Evolutionary conservation across 164 flowering plant species (phyloP), one percentile per base, ranked within the genome.

Genomic region (Tetrastigma voinierianum): DNA sequence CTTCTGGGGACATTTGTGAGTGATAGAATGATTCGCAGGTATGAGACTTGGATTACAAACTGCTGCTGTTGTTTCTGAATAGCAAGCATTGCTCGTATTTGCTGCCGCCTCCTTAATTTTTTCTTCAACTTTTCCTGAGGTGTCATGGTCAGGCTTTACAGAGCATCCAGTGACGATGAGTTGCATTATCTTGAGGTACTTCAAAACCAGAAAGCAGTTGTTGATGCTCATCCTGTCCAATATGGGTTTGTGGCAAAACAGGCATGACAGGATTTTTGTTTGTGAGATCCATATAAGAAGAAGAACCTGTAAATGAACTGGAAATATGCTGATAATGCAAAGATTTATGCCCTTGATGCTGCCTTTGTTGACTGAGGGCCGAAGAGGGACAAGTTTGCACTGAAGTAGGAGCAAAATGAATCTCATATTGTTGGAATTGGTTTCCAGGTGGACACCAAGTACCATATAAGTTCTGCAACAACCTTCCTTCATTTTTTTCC

Each of bases 91-190:
- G 98, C 98, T 70, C 83, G 93, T 77, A 89, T 79, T 80, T 90
- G 90, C 70, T 93, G 98, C 64, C 96, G 82, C 72, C 88, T 68
- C 79, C 95, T 85, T 52, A 93, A 65, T 51, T 93, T 93, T 72
- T n/a, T n/a, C n/a, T n/a, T 93, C 96, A 70, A 90, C 86, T 74
- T 93, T 69, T 89, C 98, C 65, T 77, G 89, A 51, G 96, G 98
- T 46, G 98, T 89, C 98, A 93, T 89, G 48, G 78, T 62, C 62
- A 56, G 84, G 68, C 54, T 74, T 80, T 45, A 65, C 61, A 73
- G 55, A 57, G 77, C 49, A 51, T 78, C 77, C 8, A 67, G 58
- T 32, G 71, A 47, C 46, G 19, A 49, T 61, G n/a, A n/a, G n/a
- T 64, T 20, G 43, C 72, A 58, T 71, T 61, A 59, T 61, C 70